Evolutionary conservation across 768 basidiomycete genomes (phyloP), one percentile per base, ranked within the genome.

Genomic region (Plicaturopsis crispa): DNA sequence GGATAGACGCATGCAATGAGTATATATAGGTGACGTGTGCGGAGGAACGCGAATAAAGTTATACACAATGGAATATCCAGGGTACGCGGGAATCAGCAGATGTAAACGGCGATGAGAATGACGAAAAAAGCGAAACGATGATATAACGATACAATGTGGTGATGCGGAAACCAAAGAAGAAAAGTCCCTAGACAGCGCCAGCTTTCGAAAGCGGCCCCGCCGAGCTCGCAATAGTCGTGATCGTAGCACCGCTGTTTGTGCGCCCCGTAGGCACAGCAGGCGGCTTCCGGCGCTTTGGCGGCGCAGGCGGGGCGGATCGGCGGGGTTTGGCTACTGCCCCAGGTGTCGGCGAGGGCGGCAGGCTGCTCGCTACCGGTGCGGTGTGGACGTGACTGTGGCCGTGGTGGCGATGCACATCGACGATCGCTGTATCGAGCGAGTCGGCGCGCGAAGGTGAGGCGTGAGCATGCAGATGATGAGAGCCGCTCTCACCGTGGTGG

Each of bases 261-360:
- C 54, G 63, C 21, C 62, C 65, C 11, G 47, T 39, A 7, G 85
- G 82, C 32, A 80, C 66, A 12, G 84, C 79, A 23, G 85, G 84
- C 1, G 84, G 77, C 48, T 82, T 83, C 50, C 84, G 62, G 32
- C 84, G 67, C 50, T 77, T 76, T 3, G 70, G 70, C 14, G 82
- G 80, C 7, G 78, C 71, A n/a, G 84, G 78, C 0, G 84, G 79
- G 2, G 83, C 71, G 4, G 70, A 62, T 39, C 76, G 59, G 39
- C 72, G 66, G 22, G 51, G 60, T 36, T 54, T 55, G 20, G 43
- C 52, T n/a, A 52, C 53, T 24, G 46, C 46, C 22, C 41, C 38
- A 33, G 51, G 44, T 8, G 42, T 26, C 6, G 52, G 41, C 4
- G 59, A 48, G 22, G 51, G 36, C 11, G 46, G 40, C 33, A 38